phyloP scores from a whole-genome alignment of 164 flowering plant genomes.

The Piper longum region DNA sequence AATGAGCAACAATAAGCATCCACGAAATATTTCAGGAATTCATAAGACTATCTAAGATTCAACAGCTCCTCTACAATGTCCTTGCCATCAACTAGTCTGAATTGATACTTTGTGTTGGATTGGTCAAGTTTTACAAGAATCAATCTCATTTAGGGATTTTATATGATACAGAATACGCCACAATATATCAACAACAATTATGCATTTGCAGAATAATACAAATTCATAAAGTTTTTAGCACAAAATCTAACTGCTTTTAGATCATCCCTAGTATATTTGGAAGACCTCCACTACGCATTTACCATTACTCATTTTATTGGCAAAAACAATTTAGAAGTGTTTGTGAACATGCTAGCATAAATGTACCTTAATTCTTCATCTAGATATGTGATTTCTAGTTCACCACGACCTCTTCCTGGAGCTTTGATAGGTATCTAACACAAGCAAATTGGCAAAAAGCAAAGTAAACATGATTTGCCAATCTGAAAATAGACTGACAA shows the following conservation, averaged over 20 bases:
- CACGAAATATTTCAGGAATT: too few species aligned
- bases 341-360: neutral
- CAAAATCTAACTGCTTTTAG: neutral
- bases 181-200: too few species aligned
- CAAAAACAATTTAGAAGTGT: neutral
- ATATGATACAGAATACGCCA: too few species aligned
- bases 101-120: neutral
- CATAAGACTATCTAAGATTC: neutral
- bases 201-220: too few species aligned
- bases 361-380: conserved; percentile 78
- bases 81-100: neutral
- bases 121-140: neutral
- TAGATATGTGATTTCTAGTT: conserved; percentile 71
- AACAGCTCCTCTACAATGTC: neutral
- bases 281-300: neutral
- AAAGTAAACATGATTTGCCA: too few species aligned
- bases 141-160: neutral
- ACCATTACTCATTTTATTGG: neutral
- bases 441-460: neutral
- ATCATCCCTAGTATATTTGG: neutral
- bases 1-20: too few species aligned
- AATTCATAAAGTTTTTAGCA: too few species aligned
- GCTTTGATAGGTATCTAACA: conserved; percentile 78
- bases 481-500: neutral
- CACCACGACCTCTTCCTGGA: conserved; percentile 67